Conservation (phyloP, 352 stramenopile genomes). For the Pythium brachiatum region DNA sequence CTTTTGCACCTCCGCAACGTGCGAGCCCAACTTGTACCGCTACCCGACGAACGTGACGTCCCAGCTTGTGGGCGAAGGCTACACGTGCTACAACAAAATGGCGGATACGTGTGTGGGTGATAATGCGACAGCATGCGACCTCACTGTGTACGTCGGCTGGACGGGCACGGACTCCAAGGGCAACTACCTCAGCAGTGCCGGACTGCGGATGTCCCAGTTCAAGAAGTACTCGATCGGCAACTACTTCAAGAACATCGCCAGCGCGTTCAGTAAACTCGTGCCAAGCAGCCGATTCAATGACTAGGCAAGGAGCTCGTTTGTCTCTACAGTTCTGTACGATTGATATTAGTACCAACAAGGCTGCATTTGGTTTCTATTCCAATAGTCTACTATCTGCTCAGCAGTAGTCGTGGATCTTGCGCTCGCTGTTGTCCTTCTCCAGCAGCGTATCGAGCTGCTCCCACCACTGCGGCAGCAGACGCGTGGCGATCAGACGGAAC, state of each 20-base stretch:
- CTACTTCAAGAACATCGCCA: constrained; percentile 66
- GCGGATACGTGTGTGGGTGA: constrained; percentile 31
- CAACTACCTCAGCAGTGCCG: constrained; percentile 74
- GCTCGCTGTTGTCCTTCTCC: constrained; percentile 44
- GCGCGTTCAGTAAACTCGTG: constrained; percentile 46
- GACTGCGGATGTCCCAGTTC: constrained; percentile 81
- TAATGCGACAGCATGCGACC: constrained; percentile 52
- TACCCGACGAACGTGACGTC: constrained; percentile 49
- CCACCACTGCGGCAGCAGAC: constrained; percentile 72
- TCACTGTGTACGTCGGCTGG: constrained; percentile 80
- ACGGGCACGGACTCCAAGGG: constrained; percentile 76
- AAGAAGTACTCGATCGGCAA: constrained; percentile 80
- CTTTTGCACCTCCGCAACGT: constrained; percentile 58
- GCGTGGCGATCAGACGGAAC: constrained; percentile 77
- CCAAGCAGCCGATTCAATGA: constrained; percentile 47
- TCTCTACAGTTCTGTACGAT: not conserved
- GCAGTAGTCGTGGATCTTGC: constrained; percentile 64
- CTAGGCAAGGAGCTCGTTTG: constrained; percentile 8
- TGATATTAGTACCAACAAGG: not conserved
- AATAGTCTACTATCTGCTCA: not conserved
- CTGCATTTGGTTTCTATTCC: not conserved
- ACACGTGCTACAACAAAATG: constrained; percentile 60
- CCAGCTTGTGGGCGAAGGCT: constrained; percentile 44
- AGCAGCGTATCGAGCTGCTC: constrained; percentile 62
- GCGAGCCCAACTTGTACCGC: constrained; percentile 66